These are phyloP conservation scores for Fusarium pilosicola DNA, from an alignment of 2,329 filamentous ascomycete genomes.

Conservation along the genomic window DNA sequence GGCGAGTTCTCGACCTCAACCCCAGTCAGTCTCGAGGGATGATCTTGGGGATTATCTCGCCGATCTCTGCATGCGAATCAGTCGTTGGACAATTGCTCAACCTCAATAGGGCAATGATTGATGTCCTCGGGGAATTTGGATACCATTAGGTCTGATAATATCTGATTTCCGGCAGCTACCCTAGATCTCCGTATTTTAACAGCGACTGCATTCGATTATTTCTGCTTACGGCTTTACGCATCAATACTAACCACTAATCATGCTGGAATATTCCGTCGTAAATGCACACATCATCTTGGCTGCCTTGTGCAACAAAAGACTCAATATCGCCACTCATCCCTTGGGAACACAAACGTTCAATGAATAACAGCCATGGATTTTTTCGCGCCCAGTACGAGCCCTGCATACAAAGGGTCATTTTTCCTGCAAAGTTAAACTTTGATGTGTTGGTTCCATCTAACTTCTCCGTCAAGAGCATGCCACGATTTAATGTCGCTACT, in stretches of 20 bases:
- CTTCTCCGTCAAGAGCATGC: conserved; percentile 19
- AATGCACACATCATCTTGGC: background rate
- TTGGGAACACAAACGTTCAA: background rate
- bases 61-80: conserved; percentile 30
- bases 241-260: background rate
- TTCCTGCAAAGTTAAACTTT: background rate
- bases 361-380: background rate
- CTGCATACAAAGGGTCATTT: background rate
- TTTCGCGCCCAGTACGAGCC: background rate
- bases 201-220: background rate
- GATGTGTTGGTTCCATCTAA: background rate
- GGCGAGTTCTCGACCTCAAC: conserved; percentile 27
- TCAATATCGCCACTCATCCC: conserved; percentile 1
- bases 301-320: background rate
- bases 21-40: conserved; percentile 14
- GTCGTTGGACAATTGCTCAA: conserved; percentile 19
- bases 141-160: background rate
- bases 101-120: conserved; percentile 22
- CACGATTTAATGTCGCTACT: conserved; percentile 18
- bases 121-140: conserved; percentile 10
- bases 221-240: background rate
- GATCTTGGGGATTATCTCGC: conserved; percentile 11
- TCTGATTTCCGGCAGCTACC: background rate
- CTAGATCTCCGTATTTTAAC: background rate
- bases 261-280: background rate